These are phyloP conservation scores for Gilbertella persicaria DNA, from an alignment of 371 early-diverging fungal genomes.

Conservation along the genomic window DNA sequence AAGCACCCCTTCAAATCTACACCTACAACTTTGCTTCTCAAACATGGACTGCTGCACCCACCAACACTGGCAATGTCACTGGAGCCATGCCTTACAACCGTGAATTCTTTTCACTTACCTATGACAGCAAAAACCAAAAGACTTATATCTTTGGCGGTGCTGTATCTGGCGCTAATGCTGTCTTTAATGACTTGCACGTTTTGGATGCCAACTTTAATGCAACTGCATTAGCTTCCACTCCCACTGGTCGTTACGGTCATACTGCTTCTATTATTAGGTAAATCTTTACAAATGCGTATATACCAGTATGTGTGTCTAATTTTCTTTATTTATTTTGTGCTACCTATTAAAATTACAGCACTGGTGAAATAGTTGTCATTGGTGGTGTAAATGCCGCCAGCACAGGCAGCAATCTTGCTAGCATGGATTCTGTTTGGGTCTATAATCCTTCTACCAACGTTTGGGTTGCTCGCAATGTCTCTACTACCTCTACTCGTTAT, in stretches of 20 bases:
- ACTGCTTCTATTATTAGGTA: conserved; percentile 42
- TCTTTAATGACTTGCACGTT: conserved; percentile 29
- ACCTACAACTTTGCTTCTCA: conserved; percentile 19
- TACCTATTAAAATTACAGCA: conserved; percentile 20
- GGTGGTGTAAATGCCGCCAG: conserved; percentile 32
- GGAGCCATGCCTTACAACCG: conserved; percentile 12
- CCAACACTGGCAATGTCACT: neutral
- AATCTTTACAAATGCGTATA: neutral
- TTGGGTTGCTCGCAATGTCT: conserved; percentile 18
- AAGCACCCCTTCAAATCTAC: conserved; percentile 13
- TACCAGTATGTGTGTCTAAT: neutral
- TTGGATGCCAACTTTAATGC: conserved; percentile 24
- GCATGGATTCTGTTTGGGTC: conserved; percentile 22
- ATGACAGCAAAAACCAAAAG: conserved; percentile 13
- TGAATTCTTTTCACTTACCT: conserved; percentile 20
- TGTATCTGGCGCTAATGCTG: conserved; percentile 1
- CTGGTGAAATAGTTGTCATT: conserved; percentile 40
- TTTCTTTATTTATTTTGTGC: conserved; percentile 4
- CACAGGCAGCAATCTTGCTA: conserved; percentile 1
- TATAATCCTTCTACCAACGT: conserved; percentile 23
- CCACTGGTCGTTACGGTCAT: conserved; percentile 35
- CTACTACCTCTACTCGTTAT: neutral
- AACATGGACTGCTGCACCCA: conserved; percentile 18
- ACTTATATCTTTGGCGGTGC: conserved; percentile 40
- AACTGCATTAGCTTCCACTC: conserved; percentile 19